Percentiles rank a stretch among this genome's conserved stretches.
phyloP scores from a whole-genome alignment of 2,329 filamentous ascomycete genomes.

The Tolypocladium ophioglossoides region DNA sequence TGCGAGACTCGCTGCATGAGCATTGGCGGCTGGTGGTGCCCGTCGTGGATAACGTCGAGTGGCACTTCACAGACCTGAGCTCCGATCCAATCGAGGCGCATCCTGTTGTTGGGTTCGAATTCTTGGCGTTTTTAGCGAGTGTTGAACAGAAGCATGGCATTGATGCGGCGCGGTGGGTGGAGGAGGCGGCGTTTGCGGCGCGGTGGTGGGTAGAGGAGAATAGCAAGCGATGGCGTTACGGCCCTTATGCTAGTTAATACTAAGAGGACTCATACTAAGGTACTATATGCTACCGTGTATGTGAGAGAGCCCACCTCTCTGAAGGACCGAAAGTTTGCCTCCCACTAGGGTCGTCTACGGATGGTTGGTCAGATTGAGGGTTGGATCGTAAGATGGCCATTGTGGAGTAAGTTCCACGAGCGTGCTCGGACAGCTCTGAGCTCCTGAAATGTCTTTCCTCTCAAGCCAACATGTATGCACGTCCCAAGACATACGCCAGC shows the following conservation, averaged over 20 bases:
- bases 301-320: too few species aligned
- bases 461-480: too few species aligned
- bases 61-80: conserved; percentile 17
- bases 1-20: conserved; percentile 19
- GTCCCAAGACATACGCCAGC: too few species aligned
- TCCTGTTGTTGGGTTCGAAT: conserved; percentile 13
- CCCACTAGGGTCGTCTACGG: too few species aligned
- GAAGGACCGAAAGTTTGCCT: too few species aligned
- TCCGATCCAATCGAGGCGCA: conserved; percentile 17
- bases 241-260: conserved; percentile 2
- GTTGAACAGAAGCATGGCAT: conserved; percentile 11
- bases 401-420: too few species aligned
- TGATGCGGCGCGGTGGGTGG: conserved; percentile 18
- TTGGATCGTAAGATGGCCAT: too few species aligned
- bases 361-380: too few species aligned
- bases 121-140: conserved; percentile 10
- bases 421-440: too few species aligned
- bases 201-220: conserved; percentile 25
- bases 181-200: conserved; percentile 21
- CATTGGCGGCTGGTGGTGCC: conserved; percentile 20
- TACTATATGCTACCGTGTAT: too few species aligned
- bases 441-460: too few species aligned
- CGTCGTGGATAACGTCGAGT: conserved; percentile 19
- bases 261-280: too few species aligned
- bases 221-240: conserved; percentile 21